Conservation (phyloP, 176 grass and related monocot species). For the Musa beccarii region DNA sequence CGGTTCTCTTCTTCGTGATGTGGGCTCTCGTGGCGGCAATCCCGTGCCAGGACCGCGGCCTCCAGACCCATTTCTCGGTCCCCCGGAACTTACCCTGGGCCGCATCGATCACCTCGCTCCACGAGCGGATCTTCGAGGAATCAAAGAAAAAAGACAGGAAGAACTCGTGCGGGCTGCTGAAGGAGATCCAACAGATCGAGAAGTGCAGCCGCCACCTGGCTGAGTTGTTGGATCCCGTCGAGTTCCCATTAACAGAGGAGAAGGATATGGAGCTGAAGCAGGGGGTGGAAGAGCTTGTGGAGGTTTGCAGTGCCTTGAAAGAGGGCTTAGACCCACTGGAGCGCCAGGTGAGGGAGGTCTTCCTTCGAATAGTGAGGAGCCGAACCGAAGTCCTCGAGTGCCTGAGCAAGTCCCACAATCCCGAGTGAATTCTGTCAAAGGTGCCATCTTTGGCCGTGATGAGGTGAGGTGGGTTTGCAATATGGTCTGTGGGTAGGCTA, state of each 20-base stretch:
- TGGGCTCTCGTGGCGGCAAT: constrained; percentile 65
- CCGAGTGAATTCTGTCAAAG: constrained; percentile 23
- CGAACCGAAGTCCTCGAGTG: constrained; percentile 61
- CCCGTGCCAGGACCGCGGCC: constrained; percentile 82
- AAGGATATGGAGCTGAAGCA: constrained; percentile 57
- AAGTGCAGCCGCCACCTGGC: constrained; percentile 50
- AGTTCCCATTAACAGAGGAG: constrained; percentile 47
- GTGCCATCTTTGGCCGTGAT: too few relatives aligned
- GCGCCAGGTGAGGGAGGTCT: constrained; percentile 73
- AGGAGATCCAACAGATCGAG: constrained; percentile 90
- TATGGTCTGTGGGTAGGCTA: too few relatives aligned
- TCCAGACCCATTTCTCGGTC: constrained; percentile 52
- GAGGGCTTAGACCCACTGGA: constrained; percentile 73
- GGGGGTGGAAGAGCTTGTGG: constrained; percentile 36
- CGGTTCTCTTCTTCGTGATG: constrained; percentile 46
- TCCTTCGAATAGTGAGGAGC: constrained; percentile 68
- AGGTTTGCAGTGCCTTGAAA: constrained; percentile 51
- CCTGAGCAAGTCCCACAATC: constrained; percentile 37
- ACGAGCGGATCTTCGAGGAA: constrained; percentile 70
- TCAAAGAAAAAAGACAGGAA: constrained; percentile 84
- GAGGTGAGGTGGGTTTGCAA: too few relatives aligned
- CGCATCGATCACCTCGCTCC: constrained; percentile 26
- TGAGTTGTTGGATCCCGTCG: constrained; percentile 47
- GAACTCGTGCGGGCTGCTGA: constrained; percentile 61
- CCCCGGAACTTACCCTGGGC: constrained; percentile 67